phyloP scores from a whole-genome alignment of 805 yeast genomes.

The Nematodospora valgi region DNA sequence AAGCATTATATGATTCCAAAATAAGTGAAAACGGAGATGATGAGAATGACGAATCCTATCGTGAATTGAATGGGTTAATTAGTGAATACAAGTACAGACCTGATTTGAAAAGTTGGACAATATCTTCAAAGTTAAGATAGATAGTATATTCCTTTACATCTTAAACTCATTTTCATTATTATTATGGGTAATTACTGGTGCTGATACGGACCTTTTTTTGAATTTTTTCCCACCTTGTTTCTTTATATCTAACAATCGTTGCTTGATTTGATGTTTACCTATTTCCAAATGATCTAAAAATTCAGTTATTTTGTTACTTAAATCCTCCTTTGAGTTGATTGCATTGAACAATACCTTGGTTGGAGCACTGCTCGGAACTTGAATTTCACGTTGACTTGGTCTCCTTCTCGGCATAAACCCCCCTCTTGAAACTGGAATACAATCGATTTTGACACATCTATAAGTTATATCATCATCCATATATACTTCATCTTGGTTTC shows the following conservation, averaged over 20 bases:
- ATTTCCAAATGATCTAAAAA: constrained; percentile 10
- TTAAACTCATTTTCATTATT: constrained; percentile 1
- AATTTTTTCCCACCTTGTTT: constrained; percentile 1
- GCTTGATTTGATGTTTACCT: constrained; percentile 6
- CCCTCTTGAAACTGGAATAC: constrained; percentile 1
- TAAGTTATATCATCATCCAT: background rate
- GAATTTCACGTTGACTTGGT: background rate
- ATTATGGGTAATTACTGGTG: constrained; percentile 1
- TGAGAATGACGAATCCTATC: constrained; percentile 18
- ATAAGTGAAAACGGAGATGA: constrained; percentile 9
- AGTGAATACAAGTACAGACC: constrained; percentile 34
- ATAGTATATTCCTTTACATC: background rate
- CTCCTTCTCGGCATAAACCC: constrained; percentile 1
- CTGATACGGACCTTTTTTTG: constrained; percentile 1
- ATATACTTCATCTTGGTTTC: background rate
- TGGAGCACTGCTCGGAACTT: background rate
- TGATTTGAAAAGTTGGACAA: constrained; percentile 35
- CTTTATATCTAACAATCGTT: constrained; percentile 7
- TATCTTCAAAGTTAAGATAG: no score
- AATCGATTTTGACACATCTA: background rate
- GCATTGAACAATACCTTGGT: constrained; percentile 1
- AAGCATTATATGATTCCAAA: constrained; percentile 1
- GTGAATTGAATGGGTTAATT: constrained; percentile 36
- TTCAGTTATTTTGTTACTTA: constrained; percentile 6
- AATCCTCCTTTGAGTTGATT: constrained; percentile 4